A percentile compares a stretch with the other conserved stretches of the same genome.
Evolutionary conservation across 2,329 filamentous ascomycete species (phyloP).

Genomic region (Helminthosporium solani): DNA sequence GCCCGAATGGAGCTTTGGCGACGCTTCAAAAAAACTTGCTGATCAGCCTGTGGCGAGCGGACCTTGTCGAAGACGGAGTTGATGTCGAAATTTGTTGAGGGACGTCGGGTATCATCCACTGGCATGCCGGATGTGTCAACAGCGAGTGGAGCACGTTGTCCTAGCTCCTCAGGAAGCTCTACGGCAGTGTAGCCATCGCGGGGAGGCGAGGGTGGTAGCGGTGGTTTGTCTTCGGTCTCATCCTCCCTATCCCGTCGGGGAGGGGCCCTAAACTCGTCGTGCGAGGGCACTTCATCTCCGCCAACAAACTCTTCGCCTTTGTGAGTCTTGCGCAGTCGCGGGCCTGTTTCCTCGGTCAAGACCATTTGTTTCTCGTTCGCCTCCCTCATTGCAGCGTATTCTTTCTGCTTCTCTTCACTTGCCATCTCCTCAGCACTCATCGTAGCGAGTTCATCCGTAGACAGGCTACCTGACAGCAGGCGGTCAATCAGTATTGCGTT

Average conservation of each 20-base stretch:
- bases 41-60: constrained; percentile 64
- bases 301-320: constrained; percentile 93
- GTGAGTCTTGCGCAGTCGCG: constrained; percentile 83
- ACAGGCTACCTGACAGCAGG: constrained; percentile 70
- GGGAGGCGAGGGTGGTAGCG: constrained; percentile 15
- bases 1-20: constrained; percentile 52
- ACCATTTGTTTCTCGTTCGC: constrained; percentile 81
- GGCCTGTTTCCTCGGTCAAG: constrained; percentile 68
- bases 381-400: constrained; percentile 75
- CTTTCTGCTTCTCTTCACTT: constrained; percentile 80
- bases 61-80: constrained; percentile 83
- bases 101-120: constrained; percentile 46
- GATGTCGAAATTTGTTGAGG: constrained; percentile 73
- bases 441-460: constrained; percentile 73
- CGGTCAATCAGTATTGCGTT: constrained; percentile 77
- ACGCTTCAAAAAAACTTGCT: constrained; percentile 50
- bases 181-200: constrained; percentile 22
- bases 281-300: constrained; percentile 55
- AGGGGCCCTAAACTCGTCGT: constrained; percentile 32
- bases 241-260: constrained; percentile 28
- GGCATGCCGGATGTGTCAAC: constrained; percentile 36
- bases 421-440: constrained; percentile 93
- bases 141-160: constrained; percentile 27
- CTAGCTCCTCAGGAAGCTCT: constrained; percentile 39
- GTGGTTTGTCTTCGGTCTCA: constrained; percentile 24